Base-by-base conservation (phyloP, 331 rosid species). In the Quercus phellos region DNA sequence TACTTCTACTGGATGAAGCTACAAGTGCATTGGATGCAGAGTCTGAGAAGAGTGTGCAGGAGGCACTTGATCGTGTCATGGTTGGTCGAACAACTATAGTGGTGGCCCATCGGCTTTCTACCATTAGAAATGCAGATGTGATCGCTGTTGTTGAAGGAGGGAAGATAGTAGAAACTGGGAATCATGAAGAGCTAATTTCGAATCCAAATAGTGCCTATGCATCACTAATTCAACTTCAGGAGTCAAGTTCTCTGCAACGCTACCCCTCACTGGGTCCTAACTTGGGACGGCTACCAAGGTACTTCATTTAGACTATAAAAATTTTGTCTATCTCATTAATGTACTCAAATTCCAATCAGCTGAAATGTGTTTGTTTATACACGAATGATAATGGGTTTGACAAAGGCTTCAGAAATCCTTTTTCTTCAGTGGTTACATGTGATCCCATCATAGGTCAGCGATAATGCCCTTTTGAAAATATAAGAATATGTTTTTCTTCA, bases 1-100 rank as follows among this genome's bases (percentile, higher is more conserved):
- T 94, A 74, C 90, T 92, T 35, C 77, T 94, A 70, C 60, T 94
- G 70, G 99, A 94, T 85, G 99, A 94, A 83, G 99, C 99, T 51
- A 94, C 99, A 2, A 94, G 99, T 77, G 99, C 99, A 27, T 81
- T 94, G 29, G 99, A 94, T 81, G 88, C 96, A 1, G 98, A 94
- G 85, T 92, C 99, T 24, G 99, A 94, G 84, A 94, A 90, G 90
- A 90, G 96, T 80, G 99, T 95, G 22, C 99, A 94, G 55, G 98
- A 94, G 87, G 98, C 99, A 75, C 99, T 94, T 50, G 99, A 94
- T 79, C 97, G 94, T 4, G 98, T 87, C 78, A 94, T 94, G 99
- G 87, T 92, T 55, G 99, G 99, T 18, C 84, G 99, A 81, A 94
- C 99, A 55, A 94, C 97, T 4, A 86, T 94, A 18, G 81, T 94